These are phyloP conservation scores for Trichoderma pleuroti DNA, from an alignment of 2,329 filamentous ascomycete species.

Conservation along the genomic window DNA sequence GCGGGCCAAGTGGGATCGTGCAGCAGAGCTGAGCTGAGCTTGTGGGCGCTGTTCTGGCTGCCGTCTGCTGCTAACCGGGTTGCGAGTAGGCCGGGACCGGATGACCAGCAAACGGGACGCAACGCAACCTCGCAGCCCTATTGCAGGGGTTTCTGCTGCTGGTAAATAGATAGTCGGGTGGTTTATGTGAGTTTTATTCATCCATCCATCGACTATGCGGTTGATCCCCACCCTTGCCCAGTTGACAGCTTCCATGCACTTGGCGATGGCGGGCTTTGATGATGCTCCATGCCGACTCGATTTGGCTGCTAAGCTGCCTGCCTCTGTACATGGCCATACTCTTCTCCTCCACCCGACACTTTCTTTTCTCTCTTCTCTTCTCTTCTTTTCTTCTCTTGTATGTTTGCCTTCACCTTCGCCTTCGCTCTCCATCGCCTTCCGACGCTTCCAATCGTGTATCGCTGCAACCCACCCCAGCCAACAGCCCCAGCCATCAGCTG, in stretches of 20 bases:
- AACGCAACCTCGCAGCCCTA: not conserved
- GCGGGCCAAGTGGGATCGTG: not conserved
- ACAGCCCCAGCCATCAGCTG: not conserved
- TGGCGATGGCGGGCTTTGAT: not conserved
- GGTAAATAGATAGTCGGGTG: not conserved
- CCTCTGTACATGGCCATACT: too few relatives aligned
- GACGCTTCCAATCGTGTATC: not conserved
- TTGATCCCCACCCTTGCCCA: not conserved
- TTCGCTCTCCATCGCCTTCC: not conserved
- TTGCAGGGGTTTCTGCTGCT: not conserved
- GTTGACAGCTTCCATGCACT: not conserved
- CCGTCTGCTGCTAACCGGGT: not conserved
- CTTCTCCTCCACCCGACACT: not conserved
- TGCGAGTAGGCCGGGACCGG: not conserved
- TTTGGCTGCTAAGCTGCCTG: not conserved
- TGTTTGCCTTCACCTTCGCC: not conserved
- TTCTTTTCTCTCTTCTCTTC: not conserved
- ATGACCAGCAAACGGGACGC: not conserved
- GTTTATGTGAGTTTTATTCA: not conserved
- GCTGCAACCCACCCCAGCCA: not conserved
- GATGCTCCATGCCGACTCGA: not conserved
- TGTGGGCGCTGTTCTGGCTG: not conserved
- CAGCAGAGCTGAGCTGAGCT: not conserved
- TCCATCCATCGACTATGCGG: too few relatives aligned
- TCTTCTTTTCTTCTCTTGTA: not conserved